A percentile compares a stretch with the other conserved stretches of the same genome.
Conservation (phyloP, 108 stramenopile species). For the Cyclotella choctawhatcheeana region DNA sequence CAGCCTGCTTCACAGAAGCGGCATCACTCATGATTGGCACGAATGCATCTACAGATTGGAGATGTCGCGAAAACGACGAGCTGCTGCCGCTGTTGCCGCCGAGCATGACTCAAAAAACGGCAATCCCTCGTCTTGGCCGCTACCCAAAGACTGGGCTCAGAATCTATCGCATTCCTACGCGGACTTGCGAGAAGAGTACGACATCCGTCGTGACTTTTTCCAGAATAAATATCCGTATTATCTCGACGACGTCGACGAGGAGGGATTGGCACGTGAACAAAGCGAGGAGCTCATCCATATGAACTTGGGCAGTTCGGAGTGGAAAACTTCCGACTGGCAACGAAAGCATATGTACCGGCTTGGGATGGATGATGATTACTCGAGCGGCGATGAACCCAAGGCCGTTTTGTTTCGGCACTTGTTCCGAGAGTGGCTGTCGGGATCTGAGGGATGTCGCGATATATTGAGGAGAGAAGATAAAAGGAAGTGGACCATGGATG, state of each 20-base stretch:
- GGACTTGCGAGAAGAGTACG: slow-evolving; percentile 43
- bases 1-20: slow-evolving; percentile 68
- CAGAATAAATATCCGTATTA: neutral
- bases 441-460: slow-evolving; percentile 15
- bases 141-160: slow-evolving; percentile 39
- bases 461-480: slow-evolving; percentile 45
- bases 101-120: neutral
- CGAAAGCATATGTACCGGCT: slow-evolving; percentile 3
- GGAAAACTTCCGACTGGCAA: slow-evolving; percentile 8
- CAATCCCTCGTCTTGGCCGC: neutral
- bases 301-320: slow-evolving; percentile 36
- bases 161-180: slow-evolving; percentile 46
- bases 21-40: slow-evolving; percentile 66
- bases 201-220: slow-evolving; percentile 8
- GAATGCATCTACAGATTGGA: slow-evolving; percentile 28
- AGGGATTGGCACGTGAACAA: neutral
- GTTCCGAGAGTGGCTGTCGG: slow-evolving; percentile 55
- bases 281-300: slow-evolving; percentile 4
- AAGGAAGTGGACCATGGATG: slow-evolving; percentile 29
- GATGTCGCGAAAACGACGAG: neutral
- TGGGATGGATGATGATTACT: slow-evolving; percentile 5
- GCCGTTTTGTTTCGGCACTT: slow-evolving; percentile 66
- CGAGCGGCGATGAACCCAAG: slow-evolving; percentile 44
- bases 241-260: slow-evolving; percentile 24
- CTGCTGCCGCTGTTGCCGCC: neutral